Conservation (phyloP, 768 basidiomycete genomes). For the Hortiboletus flavorubellus region DNA sequence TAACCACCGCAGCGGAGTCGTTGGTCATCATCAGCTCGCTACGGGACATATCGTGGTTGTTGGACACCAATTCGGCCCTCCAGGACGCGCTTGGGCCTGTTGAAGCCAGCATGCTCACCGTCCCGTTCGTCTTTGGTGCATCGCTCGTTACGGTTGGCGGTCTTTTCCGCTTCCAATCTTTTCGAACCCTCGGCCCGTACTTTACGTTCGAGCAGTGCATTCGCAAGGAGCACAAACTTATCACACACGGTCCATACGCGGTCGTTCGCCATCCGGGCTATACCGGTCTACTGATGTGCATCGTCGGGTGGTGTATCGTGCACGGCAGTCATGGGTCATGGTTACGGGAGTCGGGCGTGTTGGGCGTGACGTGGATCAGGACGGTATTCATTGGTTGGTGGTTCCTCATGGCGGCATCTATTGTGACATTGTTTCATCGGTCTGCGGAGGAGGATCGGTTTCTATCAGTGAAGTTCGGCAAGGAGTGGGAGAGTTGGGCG, state of each 20-base stretch:
- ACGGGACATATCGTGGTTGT: background rate
- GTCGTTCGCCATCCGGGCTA: conserved; percentile 32
- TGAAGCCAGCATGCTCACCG: background rate
- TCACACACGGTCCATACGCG: conserved; percentile 28
- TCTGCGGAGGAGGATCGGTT: conserved; percentile 20
- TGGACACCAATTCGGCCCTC: background rate
- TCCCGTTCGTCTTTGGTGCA: conserved; percentile 7
- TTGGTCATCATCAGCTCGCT: background rate
- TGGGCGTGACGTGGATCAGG: background rate
- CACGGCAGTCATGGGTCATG: background rate
- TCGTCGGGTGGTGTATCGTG: background rate
- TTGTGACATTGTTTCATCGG: conserved; percentile 10
- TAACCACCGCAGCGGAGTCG: background rate
- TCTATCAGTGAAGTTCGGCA: conserved; percentile 15
- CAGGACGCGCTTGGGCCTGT: conserved; percentile 10
- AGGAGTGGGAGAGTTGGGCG: conserved; percentile 22
- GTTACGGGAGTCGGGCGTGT: conserved; percentile 2
- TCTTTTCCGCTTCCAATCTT: conserved; percentile 4
- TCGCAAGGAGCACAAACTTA: conserved; percentile 18
- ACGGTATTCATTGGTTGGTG: background rate
- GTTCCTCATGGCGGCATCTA: background rate
- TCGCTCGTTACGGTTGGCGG: conserved; percentile 3
- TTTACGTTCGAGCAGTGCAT: conserved; percentile 23
- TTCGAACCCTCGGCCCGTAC: conserved; percentile 15
- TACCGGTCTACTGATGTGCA: background rate